Conservation (phyloP, 164 flowering plant species). For the grape (Vitis vinifera) region ASM3070453v1 NC_081809.1:4540501-4541000, state of each 20-base stretch:
- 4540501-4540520: too few species aligned
- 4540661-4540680: not conserved
- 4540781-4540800: not conserved
- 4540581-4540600: too few species aligned
- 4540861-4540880: conserved; percentile 35
- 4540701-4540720: too few species aligned
- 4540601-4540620: too few species aligned
- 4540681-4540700: too few species aligned
- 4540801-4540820: conserved; percentile 34
- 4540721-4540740: too few species aligned
- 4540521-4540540: too few species aligned
- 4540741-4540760: not conserved
- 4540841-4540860: conserved; percentile 17
- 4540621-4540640: too few species aligned
- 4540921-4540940: conserved; percentile 30
- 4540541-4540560: too few species aligned
- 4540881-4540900: conserved; percentile 81
- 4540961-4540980: conserved; percentile 31
- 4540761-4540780: not conserved
- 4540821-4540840: conserved; percentile 23
- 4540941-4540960: conserved; percentile 20
- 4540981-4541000: conserved; percentile 61
- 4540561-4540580: too few species aligned
- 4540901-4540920: conserved; percentile 52
- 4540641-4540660: too few species aligned